Evolutionary conservation across 805 yeast species (phyloP), one percentile per base, ranked within the genome.

Genomic region (Hanseniaspora nectarophila): DNA sequence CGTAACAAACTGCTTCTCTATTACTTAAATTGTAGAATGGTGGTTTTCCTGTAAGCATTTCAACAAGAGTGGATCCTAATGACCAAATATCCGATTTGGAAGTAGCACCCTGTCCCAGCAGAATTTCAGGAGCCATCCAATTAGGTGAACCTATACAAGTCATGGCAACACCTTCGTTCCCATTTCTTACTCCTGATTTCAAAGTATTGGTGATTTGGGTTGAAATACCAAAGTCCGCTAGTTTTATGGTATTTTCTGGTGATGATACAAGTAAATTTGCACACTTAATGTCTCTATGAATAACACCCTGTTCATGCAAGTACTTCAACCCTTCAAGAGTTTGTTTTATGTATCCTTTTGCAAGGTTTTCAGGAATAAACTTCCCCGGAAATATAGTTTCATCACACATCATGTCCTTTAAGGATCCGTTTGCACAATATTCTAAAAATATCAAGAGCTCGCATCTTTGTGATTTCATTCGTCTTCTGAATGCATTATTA

Each of bases 81-180:
- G 95, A 85, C 97, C 92, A 85, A 28, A 85, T 77, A 67, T 92
- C 98, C 2, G 95, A 85, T 1, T 94, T 83, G 0, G 90, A 78
- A 9, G 94, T 81, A 1, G 90, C 83, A 2, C 94, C 95, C 60
- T 82, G 85, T 59, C 87, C 80, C 39, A 81, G 72, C 4, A 92
- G 84, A 2, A 94, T 80, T 62, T 92, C 98, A 0, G 98, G 98
- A 0, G 98, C 97, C 96, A 92, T 89, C 97, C 97, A 92, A 63
- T 90, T 85, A 0, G 97, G 95, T 0, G 97, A 87, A 1, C 98
- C 98, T 7, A 77, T 81, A 61, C 76, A 72, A 0, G 82, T 77
- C 63, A 73, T 71, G 40, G 83, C 72, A 54, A 79, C 60, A 13
- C 46, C 53, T 39, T 44, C 53, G 15, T 42, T 42, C 5, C 37